Evolutionary conservation across 257 asterid species (phyloP).

Genomic region (Mentha longifolia): DNA sequence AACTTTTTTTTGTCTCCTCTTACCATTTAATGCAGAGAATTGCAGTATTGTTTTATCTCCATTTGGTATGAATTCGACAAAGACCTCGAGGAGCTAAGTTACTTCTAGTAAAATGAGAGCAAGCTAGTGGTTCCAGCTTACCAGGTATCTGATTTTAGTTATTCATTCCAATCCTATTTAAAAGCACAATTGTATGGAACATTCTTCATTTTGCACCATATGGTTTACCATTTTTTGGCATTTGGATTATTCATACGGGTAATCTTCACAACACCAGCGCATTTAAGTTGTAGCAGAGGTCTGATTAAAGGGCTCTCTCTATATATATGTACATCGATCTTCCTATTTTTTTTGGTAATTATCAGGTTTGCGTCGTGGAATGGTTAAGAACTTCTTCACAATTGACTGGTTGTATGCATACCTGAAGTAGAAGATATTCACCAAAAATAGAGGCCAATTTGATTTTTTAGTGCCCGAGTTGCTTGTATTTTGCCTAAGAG

Average conservation of each 20-base stretch:
- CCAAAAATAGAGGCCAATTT: not conserved
- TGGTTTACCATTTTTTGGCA: not conserved
- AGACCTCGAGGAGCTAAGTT: not conserved
- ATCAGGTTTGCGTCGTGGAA: too few relatives aligned
- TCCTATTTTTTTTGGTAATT: too few relatives aligned
- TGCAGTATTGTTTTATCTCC: not conserved
- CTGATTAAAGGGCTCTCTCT: slow-evolving; percentile 8
- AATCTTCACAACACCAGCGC: not conserved
- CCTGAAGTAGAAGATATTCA: too few relatives aligned
- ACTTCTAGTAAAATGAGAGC: not conserved
- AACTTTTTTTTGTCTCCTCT: not conserved
- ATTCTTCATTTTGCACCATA: not conserved
- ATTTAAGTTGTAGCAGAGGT: not conserved
- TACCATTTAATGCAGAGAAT: not conserved
- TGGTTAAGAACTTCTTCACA: not conserved
- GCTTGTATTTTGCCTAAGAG: not conserved
- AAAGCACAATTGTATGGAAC: not conserved
- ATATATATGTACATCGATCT: not conserved
- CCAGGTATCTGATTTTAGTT: slow-evolving; percentile 13
- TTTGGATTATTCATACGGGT: not conserved
- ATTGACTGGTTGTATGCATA: not conserved
- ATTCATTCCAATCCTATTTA: not conserved
- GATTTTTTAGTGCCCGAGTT: not conserved
- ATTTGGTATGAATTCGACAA: not conserved
- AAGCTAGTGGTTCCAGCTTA: slow-evolving; percentile 19